phyloP scores from a whole-genome alignment of 1,284 basidiomycete genomes.

The Marasmius tenuissimus region DNA sequence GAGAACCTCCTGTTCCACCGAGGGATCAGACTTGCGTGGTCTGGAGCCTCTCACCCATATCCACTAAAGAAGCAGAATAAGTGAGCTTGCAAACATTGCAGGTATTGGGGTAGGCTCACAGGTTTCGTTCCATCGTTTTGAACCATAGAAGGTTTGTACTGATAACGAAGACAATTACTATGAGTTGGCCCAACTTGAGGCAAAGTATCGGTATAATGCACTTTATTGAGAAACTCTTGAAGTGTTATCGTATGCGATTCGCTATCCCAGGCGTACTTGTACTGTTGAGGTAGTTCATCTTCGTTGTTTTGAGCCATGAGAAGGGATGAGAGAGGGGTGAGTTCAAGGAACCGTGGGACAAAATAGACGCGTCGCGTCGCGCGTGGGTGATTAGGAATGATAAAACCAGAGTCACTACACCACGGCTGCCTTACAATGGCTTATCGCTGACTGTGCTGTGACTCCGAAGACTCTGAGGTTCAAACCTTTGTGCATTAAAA shows the following conservation, averaged over 20 bases:
- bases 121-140: conserved; percentile 73
- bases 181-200: not conserved
- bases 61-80: conserved; percentile 44
- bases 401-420: too few species aligned
- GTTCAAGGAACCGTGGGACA: too few species aligned
- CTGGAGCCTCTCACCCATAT: conserved; percentile 56
- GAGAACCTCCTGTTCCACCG: conserved; percentile 23
- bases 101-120: conserved; percentile 35
- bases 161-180: not conserved
- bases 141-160: conserved; percentile 76
- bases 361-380: too few species aligned
- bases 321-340: too few species aligned
- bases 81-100: not conserved
- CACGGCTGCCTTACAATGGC: too few species aligned
- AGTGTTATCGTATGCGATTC: not conserved
- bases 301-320: not conserved
- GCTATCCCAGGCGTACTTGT: not conserved
- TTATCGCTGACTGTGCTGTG: too few species aligned
- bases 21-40: conserved; percentile 13
- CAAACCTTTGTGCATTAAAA: too few species aligned
- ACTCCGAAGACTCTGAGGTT: too few species aligned
- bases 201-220: not conserved
- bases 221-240: not conserved
- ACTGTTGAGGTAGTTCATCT: not conserved
- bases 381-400: too few species aligned